Conservation (phyloP, 257 asterid genomes). For the Solanum lignicaule region DNA sequence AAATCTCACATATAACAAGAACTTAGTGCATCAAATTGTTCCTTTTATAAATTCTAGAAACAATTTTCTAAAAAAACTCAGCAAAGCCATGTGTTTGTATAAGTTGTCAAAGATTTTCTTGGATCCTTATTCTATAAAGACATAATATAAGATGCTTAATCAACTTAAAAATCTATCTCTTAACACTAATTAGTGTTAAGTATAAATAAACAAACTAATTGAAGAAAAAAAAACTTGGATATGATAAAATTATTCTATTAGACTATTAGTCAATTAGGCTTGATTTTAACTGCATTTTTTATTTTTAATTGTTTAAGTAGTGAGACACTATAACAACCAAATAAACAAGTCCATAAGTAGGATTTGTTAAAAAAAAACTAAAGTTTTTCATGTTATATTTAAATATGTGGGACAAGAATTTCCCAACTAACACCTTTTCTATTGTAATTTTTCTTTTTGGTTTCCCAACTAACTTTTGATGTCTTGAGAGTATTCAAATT, state of each 20-base stretch:
- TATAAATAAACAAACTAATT: background rate
- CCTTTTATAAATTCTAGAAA: background rate
- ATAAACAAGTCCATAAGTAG: background rate
- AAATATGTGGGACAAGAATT: background rate
- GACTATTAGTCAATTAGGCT: background rate
- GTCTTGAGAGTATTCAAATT: background rate
- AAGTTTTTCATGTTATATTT: background rate
- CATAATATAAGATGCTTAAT: background rate
- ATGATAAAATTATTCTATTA: background rate
- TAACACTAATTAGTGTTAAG: background rate
- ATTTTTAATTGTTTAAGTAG: background rate
- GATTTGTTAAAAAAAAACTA: background rate
- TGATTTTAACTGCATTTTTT: background rate
- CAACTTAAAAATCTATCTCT: background rate
- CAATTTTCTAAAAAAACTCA: background rate
- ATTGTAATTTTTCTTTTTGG: background rate
- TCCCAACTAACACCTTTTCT: background rate
- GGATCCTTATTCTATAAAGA: background rate
- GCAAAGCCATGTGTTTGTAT: background rate
- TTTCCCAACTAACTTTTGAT: background rate
- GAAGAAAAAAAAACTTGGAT: background rate
- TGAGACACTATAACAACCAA: background rate
- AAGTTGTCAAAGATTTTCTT: slow-evolving; percentile 1
- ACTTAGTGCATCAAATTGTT: background rate
- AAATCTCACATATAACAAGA: background rate